Base-by-base conservation (phyloP, 2,329 filamentous ascomycete genomes). In the Rhinocladiella similis region DNA sequence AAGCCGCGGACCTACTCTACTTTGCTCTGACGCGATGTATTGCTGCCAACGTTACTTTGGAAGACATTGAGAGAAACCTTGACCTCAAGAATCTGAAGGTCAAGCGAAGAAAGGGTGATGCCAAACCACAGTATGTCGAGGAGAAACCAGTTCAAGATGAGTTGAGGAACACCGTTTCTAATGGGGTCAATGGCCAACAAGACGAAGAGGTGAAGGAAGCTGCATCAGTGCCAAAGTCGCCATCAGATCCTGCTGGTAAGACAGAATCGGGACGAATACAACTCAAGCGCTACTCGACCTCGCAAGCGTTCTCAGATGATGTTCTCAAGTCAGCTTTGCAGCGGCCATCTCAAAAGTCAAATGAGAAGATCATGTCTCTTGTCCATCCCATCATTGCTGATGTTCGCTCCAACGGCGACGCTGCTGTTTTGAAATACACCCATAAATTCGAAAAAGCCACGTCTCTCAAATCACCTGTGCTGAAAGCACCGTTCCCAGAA, bases 391-490 rank as follows among this genome's bases (percentile, higher is more conserved):
- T 99, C 66, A 91, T 99, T 68, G 85, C 93, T 56, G 89, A 92
- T 47, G 88, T 99, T 53, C 89, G 87, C 54, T 81, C 84, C 42
- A 85, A 89, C 33, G 94, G 94, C 51, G 94, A 99, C 74, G 88
- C 88, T 67, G 92, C 91, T 2, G 81, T 99, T 20, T 82, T 99
- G 43, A 88, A 89, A 49, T 97, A 96, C 73, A 97, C 94, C 1
- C 92, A 97, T 82, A 96, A 95, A 73, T 99, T 99, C 66, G 94
- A 99, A 71, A 96, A 93, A 77, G 94, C 93, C 1, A 96, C 90
- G 0, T 93, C 90, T 2, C 79, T 99, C 57, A 94, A 85, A 13
- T 93, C 91, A 1, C 91, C 93, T 0, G 91, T 99, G 13, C 80
- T 99, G 61, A 88, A 86, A 68, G 93, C 94, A 1, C 94, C 94